Evolutionary conservation across 2,329 filamentous ascomycete species (phyloP).

Genomic region (Aspergillus sp.): DNA sequence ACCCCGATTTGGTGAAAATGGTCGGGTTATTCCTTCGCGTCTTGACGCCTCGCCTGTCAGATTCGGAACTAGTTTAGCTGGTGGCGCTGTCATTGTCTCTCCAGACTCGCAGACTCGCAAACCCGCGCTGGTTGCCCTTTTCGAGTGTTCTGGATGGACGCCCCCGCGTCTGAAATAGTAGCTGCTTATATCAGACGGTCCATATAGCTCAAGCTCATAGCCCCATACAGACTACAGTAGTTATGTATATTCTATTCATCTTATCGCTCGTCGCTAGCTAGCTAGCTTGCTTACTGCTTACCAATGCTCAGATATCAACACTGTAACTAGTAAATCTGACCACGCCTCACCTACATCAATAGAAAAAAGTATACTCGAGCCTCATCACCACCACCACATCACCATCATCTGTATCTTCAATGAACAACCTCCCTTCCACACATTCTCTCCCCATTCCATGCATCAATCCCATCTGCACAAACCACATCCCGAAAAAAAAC

Average conservation of each 20-base stretch:
- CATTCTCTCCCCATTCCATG: not conserved
- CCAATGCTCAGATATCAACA: too few relatives aligned
- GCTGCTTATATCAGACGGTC: too few relatives aligned
- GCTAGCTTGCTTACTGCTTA: too few relatives aligned
- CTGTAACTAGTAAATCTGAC: too few relatives aligned
- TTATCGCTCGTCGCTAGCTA: too few relatives aligned
- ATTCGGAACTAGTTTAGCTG: not conserved
- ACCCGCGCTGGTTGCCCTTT: not conserved
- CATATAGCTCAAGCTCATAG: too few relatives aligned
- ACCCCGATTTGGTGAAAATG: conserved; percentile 6
- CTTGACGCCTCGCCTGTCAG: not conserved
- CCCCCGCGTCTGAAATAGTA: too few relatives aligned
- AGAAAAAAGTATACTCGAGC: not conserved
- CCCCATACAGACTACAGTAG: too few relatives aligned
- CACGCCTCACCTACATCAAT: too few relatives aligned
- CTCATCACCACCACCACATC: not conserved
- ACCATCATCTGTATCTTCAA: not conserved
- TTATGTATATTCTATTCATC: too few relatives aligned
- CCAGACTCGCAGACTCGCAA: not conserved
- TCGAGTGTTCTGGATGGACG: not conserved
- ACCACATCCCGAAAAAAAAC: not conserved
- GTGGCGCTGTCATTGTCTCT: not conserved
- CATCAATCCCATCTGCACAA: not conserved
- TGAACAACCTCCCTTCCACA: not conserved
- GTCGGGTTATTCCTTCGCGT: not conserved